A percentile compares a stretch with the other conserved stretches of the same genome.
Conservation (phyloP, 106 monocot species). For the Agapanthus africanus region DNA sequence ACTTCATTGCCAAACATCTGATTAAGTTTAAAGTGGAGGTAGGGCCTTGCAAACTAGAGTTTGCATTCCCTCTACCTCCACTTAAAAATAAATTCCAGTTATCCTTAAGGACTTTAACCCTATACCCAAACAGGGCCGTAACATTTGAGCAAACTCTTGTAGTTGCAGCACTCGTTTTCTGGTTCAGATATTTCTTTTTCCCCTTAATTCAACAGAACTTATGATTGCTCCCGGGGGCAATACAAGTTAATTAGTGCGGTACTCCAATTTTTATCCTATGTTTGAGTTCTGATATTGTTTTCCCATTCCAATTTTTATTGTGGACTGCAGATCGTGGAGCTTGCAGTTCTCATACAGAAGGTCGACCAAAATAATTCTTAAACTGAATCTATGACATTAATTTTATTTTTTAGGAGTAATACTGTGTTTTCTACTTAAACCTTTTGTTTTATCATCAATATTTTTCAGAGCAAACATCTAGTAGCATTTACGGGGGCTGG, state of each 20-base stretch:
- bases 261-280: background rate
- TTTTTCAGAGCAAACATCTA: constrained; percentile 83
- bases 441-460: constrained; percentile 4
- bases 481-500: constrained; percentile 97
- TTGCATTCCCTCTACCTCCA: too few relatives aligned
- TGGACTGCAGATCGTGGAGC: constrained; percentile 76
- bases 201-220: background rate
- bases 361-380: constrained; percentile 21
- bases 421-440: background rate
- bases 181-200: background rate
- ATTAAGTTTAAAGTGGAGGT: background rate
- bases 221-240: background rate
- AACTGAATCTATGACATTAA: background rate
- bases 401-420: background rate
- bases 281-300: constrained; percentile 10
- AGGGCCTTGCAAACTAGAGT: too few relatives aligned
- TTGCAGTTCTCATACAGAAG: constrained; percentile 67
- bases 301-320: background rate
- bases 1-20: too few relatives aligned
- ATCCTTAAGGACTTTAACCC: too few relatives aligned
- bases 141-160: background rate
- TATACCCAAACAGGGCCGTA: too few relatives aligned
- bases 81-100: too few relatives aligned
- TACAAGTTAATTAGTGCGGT: background rate
- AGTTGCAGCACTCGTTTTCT: background rate